Evolutionary conservation across 2,329 filamentous ascomycete species (phyloP).

Genomic region (Penicillium decumbens): DNA sequence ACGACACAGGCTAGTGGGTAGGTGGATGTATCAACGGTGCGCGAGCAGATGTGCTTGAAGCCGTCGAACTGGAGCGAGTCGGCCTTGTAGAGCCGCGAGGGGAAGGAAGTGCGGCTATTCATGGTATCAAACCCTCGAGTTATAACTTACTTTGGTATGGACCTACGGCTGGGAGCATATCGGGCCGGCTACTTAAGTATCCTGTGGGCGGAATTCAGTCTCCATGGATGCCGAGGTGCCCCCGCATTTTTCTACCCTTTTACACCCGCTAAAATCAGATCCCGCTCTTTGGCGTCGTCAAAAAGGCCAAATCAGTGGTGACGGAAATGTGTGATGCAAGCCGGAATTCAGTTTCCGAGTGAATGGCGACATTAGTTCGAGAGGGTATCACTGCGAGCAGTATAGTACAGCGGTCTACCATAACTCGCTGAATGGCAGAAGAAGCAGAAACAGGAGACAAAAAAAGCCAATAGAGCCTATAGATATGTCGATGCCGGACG

Average conservation of each 20-base stretch:
- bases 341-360: conserved; percentile 16
- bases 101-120: conserved; percentile 9
- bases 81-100: conserved; percentile 23
- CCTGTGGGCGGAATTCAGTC: conserved; percentile 16
- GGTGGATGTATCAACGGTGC: conserved; percentile 30
- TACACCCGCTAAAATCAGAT: conserved; percentile 2
- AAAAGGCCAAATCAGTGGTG: background rate
- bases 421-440: conserved; percentile 14
- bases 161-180: too few species aligned
- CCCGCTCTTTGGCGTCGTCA: conserved; percentile 5
- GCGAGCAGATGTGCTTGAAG: conserved; percentile 46
- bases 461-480: background rate
- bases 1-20: conserved; percentile 50
- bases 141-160: too few species aligned
- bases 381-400: conserved; percentile 27
- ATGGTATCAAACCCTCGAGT: background rate
- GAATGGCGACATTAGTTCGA: conserved; percentile 14
- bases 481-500: background rate
- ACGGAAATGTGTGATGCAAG: background rate
- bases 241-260: conserved; percentile 9
- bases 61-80: conserved; percentile 32
- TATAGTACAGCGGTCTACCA: conserved; percentile 26
- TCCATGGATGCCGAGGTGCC: conserved; percentile 16
- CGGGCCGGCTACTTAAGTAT: conserved; percentile 4
- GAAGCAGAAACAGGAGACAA: background rate